These are phyloP conservation scores for Pichia sorboxylosa DNA, from an alignment of 1,139 yeast species.

Conservation along the genomic window DNA sequence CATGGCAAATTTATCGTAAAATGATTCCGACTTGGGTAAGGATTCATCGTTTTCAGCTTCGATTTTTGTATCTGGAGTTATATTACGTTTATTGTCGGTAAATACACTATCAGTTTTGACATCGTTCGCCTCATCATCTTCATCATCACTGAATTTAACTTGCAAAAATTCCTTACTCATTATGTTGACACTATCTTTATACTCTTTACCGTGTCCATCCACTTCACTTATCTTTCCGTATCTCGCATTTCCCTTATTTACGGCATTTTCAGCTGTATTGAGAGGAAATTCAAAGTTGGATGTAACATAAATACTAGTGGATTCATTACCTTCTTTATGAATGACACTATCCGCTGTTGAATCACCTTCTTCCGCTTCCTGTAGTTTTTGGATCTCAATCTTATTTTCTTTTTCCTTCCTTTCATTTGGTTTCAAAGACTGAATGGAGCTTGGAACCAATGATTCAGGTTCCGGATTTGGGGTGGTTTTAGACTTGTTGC, in stretches of 20 bases:
- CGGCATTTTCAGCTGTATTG: constrained; percentile 4
- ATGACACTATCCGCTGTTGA: background rate
- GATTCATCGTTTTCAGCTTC: background rate
- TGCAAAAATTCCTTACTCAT: constrained; percentile 2
- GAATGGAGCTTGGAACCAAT: background rate
- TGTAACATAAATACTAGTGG: constrained; percentile 17
- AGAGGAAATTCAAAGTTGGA: constrained; percentile 19
- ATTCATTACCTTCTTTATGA: constrained; percentile 2
- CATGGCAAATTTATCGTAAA: constrained; percentile 11
- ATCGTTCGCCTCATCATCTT: constrained; percentile 8
- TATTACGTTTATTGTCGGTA: background rate
- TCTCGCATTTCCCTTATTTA: no score
- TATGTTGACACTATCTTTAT: constrained; percentile 10
- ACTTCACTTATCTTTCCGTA: no score
- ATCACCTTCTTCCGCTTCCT: constrained; percentile 3
- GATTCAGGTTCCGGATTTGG: background rate
- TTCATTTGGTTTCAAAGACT: background rate
- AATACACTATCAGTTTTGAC: background rate
- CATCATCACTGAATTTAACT: constrained; percentile 4
- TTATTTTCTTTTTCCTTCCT: background rate
- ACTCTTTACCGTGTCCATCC: constrained; percentile 5
- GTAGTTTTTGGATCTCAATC: constrained; percentile 3
- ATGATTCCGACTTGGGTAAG: constrained; percentile 9
- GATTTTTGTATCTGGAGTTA: background rate
- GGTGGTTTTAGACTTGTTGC: background rate